Evolutionary conservation across 768 basidiomycete genomes (phyloP), one percentile per base, ranked within the genome.

Genomic region (Naganishia vishniacii): DNA sequence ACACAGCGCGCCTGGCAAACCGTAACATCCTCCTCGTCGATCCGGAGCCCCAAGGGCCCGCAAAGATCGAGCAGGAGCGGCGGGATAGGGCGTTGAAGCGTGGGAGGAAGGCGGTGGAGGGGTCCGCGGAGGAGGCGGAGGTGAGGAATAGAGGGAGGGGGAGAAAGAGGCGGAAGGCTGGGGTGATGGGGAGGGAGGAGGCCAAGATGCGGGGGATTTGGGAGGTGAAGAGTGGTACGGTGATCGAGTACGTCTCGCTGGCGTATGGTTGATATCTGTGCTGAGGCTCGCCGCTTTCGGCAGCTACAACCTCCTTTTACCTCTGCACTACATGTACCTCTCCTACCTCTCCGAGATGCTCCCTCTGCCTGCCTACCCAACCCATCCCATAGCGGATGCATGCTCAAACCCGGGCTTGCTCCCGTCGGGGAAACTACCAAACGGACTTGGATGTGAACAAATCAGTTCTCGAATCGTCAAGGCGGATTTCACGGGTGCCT

Each of bases 401-500:
- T 51, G 25, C 13, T 1, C 25, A 25, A 31, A 25, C 7, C 41
- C 29, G 7, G 16, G 20, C 23, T n/a, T n/a, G n/a, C 31, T 58
- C 28, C 42, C 48, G 59, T 25, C 18, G 46, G 44, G 59, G 48
- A 48, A 20, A 53, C 46, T 63, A 12, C 16, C 41, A 16, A 53
- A 58, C 44, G 53, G 48, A 8, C 9, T 60, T 25, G 23, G 49
- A 34, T 20, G n/a, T 23, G 76, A 77, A 20, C 44, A 46, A 4
- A 49, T 75, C 15, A 65, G 67, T 11, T 65, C 71, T 37, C 68
- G 70, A 59, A 45, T 77, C 7, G 53, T 68, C 34, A 77, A 77
- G 71, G 72, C 76, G 3, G 74, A 75, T 56, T 72, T 77, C 26
- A 75, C 73, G 6, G 76, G 76, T n/a, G 48, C 62, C 42, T n/a